These are phyloP conservation scores for Stagonosporopsis rhizophila DNA, from an alignment of 2,329 filamentous ascomycete species.

Conservation along the genomic window DNA sequence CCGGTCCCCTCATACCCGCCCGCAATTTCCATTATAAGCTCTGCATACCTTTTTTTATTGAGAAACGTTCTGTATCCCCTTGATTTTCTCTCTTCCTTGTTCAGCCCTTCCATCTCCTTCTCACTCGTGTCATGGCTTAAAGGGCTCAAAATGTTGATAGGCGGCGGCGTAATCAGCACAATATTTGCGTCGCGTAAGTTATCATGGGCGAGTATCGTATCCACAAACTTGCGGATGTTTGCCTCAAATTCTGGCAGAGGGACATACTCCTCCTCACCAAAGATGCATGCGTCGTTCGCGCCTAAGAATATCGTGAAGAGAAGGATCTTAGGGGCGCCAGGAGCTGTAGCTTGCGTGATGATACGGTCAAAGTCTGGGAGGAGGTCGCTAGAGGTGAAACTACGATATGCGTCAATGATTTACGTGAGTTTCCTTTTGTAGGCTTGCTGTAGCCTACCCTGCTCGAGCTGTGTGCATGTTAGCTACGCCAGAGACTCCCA, in stretches of 20 bases:
- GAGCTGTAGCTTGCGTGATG: slow-evolving; percentile 27
- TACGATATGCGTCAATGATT: slow-evolving; percentile 8
- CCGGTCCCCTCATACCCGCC: slow-evolving; percentile 43
- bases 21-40: slow-evolving; percentile 48
- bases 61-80: slow-evolving; percentile 45
- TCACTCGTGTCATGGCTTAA: background rate
- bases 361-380: slow-evolving; percentile 35
- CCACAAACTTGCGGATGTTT: slow-evolving; percentile 47
- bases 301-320: slow-evolving; percentile 52
- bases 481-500: background rate
- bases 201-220: slow-evolving; percentile 43
- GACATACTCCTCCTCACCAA: slow-evolving; percentile 34
- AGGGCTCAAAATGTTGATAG: slow-evolving; percentile 39
- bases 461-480: slow-evolving; percentile 25
- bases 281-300: slow-evolving; percentile 50
- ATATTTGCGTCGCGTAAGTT: slow-evolving; percentile 43
- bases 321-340: slow-evolving; percentile 36
- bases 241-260: slow-evolving; percentile 43
- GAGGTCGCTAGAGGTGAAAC: slow-evolving; percentile 39
- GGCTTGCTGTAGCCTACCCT: slow-evolving; percentile 25
- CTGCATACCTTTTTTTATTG: slow-evolving; percentile 50
- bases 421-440: background rate
- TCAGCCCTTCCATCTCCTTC: slow-evolving; percentile 13
- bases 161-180: slow-evolving; percentile 49
- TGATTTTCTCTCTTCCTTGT: slow-evolving; percentile 20